A percentile compares a stretch with the other conserved stretches of the same genome.
Evolutionary conservation across 345 rosid genomes (phyloP).

Genomic region (Carallia pectinifolia): DNA sequence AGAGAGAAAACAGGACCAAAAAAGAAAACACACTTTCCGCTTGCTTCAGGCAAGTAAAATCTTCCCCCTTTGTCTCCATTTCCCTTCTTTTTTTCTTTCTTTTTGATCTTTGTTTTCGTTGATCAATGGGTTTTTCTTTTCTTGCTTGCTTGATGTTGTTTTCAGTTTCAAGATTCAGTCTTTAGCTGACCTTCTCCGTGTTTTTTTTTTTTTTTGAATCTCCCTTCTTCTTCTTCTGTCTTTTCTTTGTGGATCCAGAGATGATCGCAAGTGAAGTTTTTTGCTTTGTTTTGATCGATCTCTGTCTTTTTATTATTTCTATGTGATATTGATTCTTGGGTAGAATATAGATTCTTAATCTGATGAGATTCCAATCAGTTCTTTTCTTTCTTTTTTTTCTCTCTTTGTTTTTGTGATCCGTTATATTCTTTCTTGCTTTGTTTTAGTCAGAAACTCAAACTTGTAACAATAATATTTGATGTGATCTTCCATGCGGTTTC

Average conservation of each 20-base stretch:
- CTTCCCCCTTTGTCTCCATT: not conserved
- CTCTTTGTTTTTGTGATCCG: not conserved
- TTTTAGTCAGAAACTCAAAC: not conserved
- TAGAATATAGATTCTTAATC: not conserved
- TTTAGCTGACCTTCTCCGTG: not conserved
- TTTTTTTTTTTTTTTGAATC: not conserved
- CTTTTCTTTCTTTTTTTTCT: not conserved
- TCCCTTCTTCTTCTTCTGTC: not conserved
- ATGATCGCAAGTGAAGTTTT: not conserved
- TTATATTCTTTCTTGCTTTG: not conserved
- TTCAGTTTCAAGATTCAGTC: not conserved
- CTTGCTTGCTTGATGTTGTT: not conserved
- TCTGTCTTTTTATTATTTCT: not conserved
- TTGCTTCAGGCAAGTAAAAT: not conserved
- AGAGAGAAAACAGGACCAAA: not conserved
- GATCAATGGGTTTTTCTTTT: not conserved
- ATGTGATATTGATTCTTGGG: not conserved
- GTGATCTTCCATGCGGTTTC: too few species aligned
- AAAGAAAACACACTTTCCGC: not conserved
- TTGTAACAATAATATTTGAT: too few species aligned
- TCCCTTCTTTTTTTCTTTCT: not conserved
- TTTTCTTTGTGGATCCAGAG: constrained; percentile 6
- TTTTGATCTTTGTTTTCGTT: too few species aligned
- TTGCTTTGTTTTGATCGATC: not conserved
- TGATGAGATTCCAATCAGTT: not conserved